These are phyloP conservation scores for Saturnispora sekii DNA, from an alignment of 805 yeast genomes.

Conservation along the genomic window DNA sequence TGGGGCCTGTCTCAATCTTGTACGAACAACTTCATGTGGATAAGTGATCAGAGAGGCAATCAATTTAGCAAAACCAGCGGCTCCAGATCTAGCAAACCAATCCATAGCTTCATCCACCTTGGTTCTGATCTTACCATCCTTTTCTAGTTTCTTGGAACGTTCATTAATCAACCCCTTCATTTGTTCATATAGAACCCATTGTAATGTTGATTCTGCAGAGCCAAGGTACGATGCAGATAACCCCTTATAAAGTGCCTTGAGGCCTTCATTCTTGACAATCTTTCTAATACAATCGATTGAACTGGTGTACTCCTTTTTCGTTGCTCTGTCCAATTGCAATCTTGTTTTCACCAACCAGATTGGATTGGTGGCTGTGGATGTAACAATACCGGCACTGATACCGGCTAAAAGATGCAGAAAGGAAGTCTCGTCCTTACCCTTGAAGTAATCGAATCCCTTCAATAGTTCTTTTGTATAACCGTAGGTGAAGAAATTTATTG, in stretches of 20 bases:
- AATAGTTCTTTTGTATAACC: slow-evolving; percentile 82
- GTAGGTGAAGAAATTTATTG: slow-evolving; percentile 92
- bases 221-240: slow-evolving; percentile 91
- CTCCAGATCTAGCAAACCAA: slow-evolving; percentile 95
- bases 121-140: slow-evolving; percentile 31
- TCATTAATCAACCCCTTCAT: slow-evolving; percentile 64
- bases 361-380: slow-evolving; percentile 95
- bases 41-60: slow-evolving; percentile 87
- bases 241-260: slow-evolving; percentile 78
- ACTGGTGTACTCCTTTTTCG: slow-evolving; percentile 57
- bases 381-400: slow-evolving; percentile 83
- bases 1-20: slow-evolving; percentile 93
- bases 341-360: slow-evolving; percentile 96
- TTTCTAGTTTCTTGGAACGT: slow-evolving; percentile 33
- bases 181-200: slow-evolving; percentile 95
- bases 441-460: slow-evolving; percentile 47
- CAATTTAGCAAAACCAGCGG: slow-evolving; percentile 95
- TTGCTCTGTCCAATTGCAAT: slow-evolving; percentile 76
- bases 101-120: slow-evolving; percentile 60
- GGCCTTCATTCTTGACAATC: slow-evolving; percentile 68
- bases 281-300: slow-evolving; percentile 75
- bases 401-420: slow-evolving; percentile 84
- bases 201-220: slow-evolving; percentile 83
- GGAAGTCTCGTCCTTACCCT: slow-evolving; percentile 63
- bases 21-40: slow-evolving; percentile 96